These are phyloP conservation scores for Williopsis jadinii DNA, from an alignment of 1,139 yeast species.

Conservation along the genomic window DNA sequence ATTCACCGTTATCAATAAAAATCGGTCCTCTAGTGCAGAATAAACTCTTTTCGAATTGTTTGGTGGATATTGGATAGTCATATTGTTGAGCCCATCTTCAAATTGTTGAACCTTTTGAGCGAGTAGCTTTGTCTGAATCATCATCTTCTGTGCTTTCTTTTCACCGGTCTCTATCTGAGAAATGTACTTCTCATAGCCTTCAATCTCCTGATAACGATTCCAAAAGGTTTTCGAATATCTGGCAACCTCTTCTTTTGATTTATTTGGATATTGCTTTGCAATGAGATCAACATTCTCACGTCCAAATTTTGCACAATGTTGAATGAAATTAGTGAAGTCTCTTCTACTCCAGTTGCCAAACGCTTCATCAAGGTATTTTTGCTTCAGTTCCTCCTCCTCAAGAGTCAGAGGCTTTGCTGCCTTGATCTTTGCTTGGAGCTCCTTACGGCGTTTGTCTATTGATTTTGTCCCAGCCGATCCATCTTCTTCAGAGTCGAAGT, in stretches of 20 bases:
- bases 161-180: conserved; percentile 88
- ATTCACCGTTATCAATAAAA: conserved; percentile 63
- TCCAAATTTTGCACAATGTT: conserved; percentile 76
- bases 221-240: conserved; percentile 69
- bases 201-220: conserved; percentile 63
- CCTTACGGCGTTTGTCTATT: conserved; percentile 38
- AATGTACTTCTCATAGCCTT: conserved; percentile 80
- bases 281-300: conserved; percentile 55
- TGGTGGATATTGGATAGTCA: conserved; percentile 81
- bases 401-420: conserved; percentile 66
- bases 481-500: conserved; percentile 14
- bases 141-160: conserved; percentile 59
- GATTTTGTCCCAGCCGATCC: conserved; percentile 13
- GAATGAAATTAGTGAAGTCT: conserved; percentile 82
- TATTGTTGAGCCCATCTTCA: conserved; percentile 67
- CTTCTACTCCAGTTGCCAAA: conserved; percentile 81
- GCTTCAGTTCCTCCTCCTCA: conserved; percentile 64
- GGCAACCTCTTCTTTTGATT: conserved; percentile 62
- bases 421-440: conserved; percentile 63
- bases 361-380: conserved; percentile 53
- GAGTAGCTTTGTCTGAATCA: conserved; percentile 60
- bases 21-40: conserved; percentile 82
- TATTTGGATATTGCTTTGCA: conserved; percentile 59
- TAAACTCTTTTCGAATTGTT: conserved; percentile 83
- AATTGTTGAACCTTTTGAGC: conserved; percentile 55